A percentile compares a stretch with the other conserved stretches of the same genome.
Evolutionary conservation across 1,284 basidiomycete genomes (phyloP).

Genomic region (Trichosporon ovoides): DNA sequence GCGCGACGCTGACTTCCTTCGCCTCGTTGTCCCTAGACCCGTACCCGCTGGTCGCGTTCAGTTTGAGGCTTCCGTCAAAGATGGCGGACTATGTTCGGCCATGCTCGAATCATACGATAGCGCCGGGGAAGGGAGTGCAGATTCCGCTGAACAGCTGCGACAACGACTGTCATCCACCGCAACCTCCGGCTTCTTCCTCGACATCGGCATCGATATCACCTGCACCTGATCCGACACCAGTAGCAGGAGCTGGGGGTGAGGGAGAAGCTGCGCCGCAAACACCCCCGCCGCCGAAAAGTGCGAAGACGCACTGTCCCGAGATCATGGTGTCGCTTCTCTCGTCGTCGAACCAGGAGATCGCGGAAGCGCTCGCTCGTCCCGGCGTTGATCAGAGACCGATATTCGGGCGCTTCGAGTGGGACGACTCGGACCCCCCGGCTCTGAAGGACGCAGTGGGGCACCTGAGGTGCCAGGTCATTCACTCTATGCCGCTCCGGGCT

Average conservation of each 20-base stretch:
- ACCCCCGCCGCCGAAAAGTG: not conserved
- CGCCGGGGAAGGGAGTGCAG: not conserved
- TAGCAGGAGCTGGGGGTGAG: not conserved
- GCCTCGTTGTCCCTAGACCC: conserved; percentile 85
- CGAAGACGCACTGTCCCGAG: not conserved
- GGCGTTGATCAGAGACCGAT: conserved; percentile 28
- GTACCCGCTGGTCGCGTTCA: conserved; percentile 76
- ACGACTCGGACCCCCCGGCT: conserved; percentile 16
- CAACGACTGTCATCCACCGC: not conserved
- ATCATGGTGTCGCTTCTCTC: conserved; percentile 38
- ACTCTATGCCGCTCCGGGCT: conserved; percentile 22
- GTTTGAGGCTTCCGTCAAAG: conserved; percentile 78
- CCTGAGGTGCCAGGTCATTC: conserved; percentile 31
- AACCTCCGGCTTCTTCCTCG: too few species aligned
- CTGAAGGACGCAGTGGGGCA: conserved; percentile 23
- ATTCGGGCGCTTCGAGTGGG: conserved; percentile 24
- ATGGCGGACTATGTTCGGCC: conserved; percentile 63
- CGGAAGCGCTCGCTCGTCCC: conserved; percentile 31
- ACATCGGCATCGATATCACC: not conserved
- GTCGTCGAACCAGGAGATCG: conserved; percentile 23
- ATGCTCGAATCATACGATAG: not conserved
- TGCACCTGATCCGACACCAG: not conserved
- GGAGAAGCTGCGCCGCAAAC: not conserved
- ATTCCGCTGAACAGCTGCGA: not conserved
- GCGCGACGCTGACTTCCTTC: conserved; percentile 86